These are phyloP conservation scores for Pyrenochaeta sp. DNA, from an alignment of 2,329 filamentous ascomycete genomes.

Conservation along the genomic window DNA sequence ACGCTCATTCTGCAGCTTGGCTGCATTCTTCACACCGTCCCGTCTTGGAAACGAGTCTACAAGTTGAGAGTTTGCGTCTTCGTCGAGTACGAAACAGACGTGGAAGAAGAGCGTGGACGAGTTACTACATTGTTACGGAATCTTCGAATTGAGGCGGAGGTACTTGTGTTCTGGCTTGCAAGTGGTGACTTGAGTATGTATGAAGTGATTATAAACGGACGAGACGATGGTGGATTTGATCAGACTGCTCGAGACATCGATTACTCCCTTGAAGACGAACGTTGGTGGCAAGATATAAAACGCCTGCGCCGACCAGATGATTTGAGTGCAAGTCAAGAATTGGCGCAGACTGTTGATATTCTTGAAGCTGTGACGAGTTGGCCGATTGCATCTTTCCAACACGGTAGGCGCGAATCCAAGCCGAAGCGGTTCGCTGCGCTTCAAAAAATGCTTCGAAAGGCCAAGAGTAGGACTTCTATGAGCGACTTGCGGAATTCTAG, in stretches of 20 bases:
- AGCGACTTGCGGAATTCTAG: conserved; percentile 64
- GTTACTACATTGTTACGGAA: conserved; percentile 80
- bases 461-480: conserved; percentile 61
- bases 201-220: conserved; percentile 78
- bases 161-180: conserved; percentile 83
- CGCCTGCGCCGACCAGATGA: conserved; percentile 51
- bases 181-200: conserved; percentile 77
- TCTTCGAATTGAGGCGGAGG: conserved; percentile 78
- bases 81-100: conserved; percentile 86
- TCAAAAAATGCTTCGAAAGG: conserved; percentile 68
- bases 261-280: conserved; percentile 72
- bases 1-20: conserved; percentile 86
- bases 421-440: conserved; percentile 66
- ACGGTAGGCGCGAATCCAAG: conserved; percentile 55
- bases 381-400: conserved; percentile 63
- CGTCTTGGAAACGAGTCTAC: conserved; percentile 79
- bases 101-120: conserved; percentile 77
- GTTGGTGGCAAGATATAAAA: conserved; percentile 84
- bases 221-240: conserved; percentile 57
- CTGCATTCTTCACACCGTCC: conserved; percentile 83
- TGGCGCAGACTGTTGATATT: conserved; percentile 55
- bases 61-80: conserved; percentile 82
- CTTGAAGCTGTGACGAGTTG: conserved; percentile 56
- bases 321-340: conserved; percentile 53
- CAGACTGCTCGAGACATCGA: conserved; percentile 70